A percentile compares a stretch with the other conserved stretches of the same genome.
Conservation (phyloP, 1,139 yeast genomes). For the Scheffersomyces parashehatae region DNA sequence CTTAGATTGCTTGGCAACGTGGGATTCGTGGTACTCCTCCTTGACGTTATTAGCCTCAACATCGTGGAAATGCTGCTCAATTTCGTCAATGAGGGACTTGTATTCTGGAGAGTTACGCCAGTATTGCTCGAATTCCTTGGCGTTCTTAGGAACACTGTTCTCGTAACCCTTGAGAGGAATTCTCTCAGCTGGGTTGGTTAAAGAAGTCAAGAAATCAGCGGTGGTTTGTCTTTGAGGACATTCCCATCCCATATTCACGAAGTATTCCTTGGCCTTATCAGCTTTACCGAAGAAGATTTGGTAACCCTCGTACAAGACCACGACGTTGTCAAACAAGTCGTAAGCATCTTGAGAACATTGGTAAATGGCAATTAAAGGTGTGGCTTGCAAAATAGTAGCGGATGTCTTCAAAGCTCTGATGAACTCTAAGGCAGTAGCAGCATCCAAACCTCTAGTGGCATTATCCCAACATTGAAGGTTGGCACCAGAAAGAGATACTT, state of each 20-base stretch:
- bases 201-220: conserved; percentile 58
- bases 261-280: conserved; percentile 21
- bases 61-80: conserved; percentile 30
- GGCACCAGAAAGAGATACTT: conserved; percentile 20
- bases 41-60: conserved; percentile 17
- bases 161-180: conserved; percentile 53
- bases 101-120: conserved; percentile 66
- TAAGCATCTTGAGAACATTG: conserved; percentile 32
- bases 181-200: conserved; percentile 57
- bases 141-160: conserved; percentile 62
- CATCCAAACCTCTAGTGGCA: conserved; percentile 25
- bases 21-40: conserved; percentile 47
- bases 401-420: conserved; percentile 28
- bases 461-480: conserved; percentile 27
- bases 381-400: conserved; percentile 23
- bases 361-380: conserved; percentile 28
- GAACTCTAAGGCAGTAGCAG: conserved; percentile 27
- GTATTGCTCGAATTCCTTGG: conserved; percentile 63
- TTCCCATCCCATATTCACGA: conserved; percentile 25
- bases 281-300: conserved; percentile 26
- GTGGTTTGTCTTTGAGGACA: conserved; percentile 60
- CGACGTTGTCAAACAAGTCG: conserved; percentile 26
- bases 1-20: conserved; percentile 58
- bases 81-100: conserved; percentile 26
- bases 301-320: conserved; percentile 27